These are phyloP conservation scores for Bimuria novae-zelandiae DNA, from an alignment of 2,329 filamentous ascomycete species.

Conservation along the genomic window DNA sequence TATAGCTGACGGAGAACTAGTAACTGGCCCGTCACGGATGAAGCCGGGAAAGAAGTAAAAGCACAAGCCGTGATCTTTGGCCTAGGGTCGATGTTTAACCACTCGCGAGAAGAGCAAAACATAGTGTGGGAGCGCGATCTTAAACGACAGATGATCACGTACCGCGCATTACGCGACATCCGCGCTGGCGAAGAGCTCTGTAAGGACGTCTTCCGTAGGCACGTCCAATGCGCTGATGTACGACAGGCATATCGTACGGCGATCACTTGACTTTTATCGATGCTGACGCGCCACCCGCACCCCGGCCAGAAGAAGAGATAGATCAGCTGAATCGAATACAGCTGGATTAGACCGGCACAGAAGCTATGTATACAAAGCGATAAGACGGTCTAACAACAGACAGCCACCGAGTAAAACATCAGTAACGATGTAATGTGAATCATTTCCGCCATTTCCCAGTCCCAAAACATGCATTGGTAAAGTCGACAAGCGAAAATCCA, in stretches of 20 bases:
- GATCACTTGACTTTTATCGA: slow-evolving; percentile 54
- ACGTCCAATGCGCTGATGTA: slow-evolving; percentile 17
- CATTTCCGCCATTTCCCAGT: not conserved
- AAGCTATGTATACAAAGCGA: slow-evolving; percentile 27
- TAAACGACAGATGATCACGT: slow-evolving; percentile 52
- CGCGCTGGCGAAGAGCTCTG: slow-evolving; percentile 60
- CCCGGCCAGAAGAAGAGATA: slow-evolving; percentile 41
- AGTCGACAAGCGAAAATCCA: no score
- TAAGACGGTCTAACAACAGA: slow-evolving; percentile 1
- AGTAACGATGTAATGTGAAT: slow-evolving; percentile 2
- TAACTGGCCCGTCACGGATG: slow-evolving; percentile 49
- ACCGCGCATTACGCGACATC: slow-evolving; percentile 56
- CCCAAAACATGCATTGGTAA: not conserved
- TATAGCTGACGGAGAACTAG: slow-evolving; percentile 18
- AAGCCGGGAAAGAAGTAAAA: slow-evolving; percentile 34
- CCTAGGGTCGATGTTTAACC: slow-evolving; percentile 64
- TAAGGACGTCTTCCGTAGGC: slow-evolving; percentile 28
- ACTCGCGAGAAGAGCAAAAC: slow-evolving; percentile 57
- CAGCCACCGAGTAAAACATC: not conserved
- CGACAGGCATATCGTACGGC: slow-evolving; percentile 54
- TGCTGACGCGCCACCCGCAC: slow-evolving; percentile 35
- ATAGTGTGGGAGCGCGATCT: slow-evolving; percentile 60
- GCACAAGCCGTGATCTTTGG: slow-evolving; percentile 61
- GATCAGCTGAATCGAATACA: slow-evolving; percentile 50
- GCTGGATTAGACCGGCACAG: slow-evolving; percentile 30